Evolutionary conservation across 2,329 filamentous ascomycete species (phyloP), one percentile per base, ranked within the genome.

Genomic region (Dendrostoma leiphaemia): DNA sequence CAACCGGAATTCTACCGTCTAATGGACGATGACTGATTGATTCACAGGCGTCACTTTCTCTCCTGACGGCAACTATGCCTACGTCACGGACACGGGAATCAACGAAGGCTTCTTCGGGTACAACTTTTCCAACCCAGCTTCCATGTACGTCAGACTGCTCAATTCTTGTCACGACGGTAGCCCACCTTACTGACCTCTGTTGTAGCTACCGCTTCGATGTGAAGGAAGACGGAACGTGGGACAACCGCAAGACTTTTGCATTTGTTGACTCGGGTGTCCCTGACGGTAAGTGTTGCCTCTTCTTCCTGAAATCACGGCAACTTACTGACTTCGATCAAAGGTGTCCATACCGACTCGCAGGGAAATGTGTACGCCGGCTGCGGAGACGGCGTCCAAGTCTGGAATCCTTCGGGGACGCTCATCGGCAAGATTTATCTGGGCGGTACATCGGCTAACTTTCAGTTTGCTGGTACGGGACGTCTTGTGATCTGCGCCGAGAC

Each of bases 351-450:
- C 54, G 81, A 84, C 59, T 67, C 71, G 7, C 67, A 75, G 12
- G 82, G 82, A 1, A 81, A 84, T 48, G 74, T 86, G 3, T 85
- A 80, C 59, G 65, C 71, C 15, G 78, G 75, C 32, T 75, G 73
- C 54, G 76, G 77, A 10, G 78, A 81, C 56, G 79, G 79, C 7
- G 65, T 82, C 21, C 71, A 77, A 13, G 76, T 81, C 7, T 81
- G 70, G 68, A 78, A 74, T 51, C 65, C 75, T 4, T 69, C 71
- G 0, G 77, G 77, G 4, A 76, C 71, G 19, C 69, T 81, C 1
- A 68, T 82, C 19, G 79, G 78, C 3, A 87, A 86, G 68, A 80
- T 87, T 43, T 78, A 78, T 58, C 65, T 81, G 0, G 75, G 76
- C 0, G 70, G 71, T 48, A 70, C 64, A 1, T 68, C 63, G 1